Evolutionary conservation across 225 moss, liverwort and hornwort species (phyloP).

Genomic region (Sphagnum contortum): DNA sequence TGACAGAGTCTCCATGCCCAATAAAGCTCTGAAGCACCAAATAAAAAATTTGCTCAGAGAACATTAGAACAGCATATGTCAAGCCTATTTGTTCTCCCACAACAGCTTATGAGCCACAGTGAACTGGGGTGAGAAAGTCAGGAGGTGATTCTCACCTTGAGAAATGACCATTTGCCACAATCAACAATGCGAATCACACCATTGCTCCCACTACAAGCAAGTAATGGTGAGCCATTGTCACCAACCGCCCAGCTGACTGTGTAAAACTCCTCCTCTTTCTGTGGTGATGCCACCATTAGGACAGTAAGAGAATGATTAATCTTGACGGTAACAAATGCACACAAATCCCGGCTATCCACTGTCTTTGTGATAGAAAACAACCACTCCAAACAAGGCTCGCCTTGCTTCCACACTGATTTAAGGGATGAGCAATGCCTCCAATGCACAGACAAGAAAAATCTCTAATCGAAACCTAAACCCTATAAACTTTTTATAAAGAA

Average conservation of each 20-base stretch:
- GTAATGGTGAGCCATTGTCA: constrained; percentile 46
- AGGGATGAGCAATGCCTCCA: too few species aligned
- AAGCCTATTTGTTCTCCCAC: too few species aligned
- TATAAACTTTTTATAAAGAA: too few species aligned
- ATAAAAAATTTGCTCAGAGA: neutral
- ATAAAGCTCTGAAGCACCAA: constrained; percentile 53
- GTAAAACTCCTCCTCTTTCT: constrained; percentile 97
- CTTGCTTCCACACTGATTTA: too few species aligned
- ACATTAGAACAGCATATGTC: too few species aligned
- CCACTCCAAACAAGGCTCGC: too few species aligned
- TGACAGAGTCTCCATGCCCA: constrained; percentile 94
- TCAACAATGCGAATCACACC: constrained; percentile 87
- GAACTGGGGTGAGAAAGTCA: neutral
- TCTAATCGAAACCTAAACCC: too few species aligned
- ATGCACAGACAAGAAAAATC: too few species aligned
- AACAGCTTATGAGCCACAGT: neutral
- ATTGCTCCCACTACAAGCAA: constrained; percentile 92
- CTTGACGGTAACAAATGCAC: neutral
- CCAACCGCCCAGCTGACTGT: constrained; percentile 88
- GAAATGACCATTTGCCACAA: constrained; percentile 68
- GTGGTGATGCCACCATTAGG: constrained; percentile 1
- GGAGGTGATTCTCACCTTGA: constrained; percentile 22
- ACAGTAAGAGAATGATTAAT: neutral
- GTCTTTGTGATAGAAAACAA: too few species aligned
- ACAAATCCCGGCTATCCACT: too few species aligned